Evolutionary conservation across 169 alveolate species (phyloP).

Genomic region (Plasmodium knowlesi): DNA sequence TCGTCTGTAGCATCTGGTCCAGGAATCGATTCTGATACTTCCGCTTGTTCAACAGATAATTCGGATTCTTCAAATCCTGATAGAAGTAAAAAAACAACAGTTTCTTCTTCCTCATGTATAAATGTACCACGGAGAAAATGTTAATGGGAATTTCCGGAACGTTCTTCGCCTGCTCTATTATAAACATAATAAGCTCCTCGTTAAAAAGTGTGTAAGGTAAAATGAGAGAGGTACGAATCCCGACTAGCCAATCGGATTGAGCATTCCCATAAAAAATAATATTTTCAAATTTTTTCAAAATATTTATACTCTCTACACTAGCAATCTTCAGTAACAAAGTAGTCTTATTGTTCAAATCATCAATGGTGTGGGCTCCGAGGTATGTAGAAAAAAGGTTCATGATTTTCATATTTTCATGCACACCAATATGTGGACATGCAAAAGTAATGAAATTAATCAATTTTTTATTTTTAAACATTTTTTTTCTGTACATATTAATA

Average conservation of each 20-base stretch:
- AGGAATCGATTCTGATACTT: constrained; percentile 42
- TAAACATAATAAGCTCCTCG: constrained; percentile 53
- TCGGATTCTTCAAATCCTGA: constrained; percentile 58
- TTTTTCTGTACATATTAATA: constrained; percentile 59
- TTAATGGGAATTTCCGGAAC: constrained; percentile 78
- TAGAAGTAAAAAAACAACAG: constrained; percentile 56
- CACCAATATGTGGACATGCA: constrained; percentile 86
- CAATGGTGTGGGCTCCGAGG: constrained; percentile 80
- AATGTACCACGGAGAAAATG: constrained; percentile 66
- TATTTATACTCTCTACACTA: constrained; percentile 71
- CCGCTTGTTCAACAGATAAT: constrained; percentile 26
- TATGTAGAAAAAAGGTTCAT: constrained; percentile 74
- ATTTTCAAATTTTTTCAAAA: constrained; percentile 76
- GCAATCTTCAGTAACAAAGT: constrained; percentile 75
- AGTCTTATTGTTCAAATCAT: constrained; percentile 82
- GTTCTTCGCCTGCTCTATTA: constrained; percentile 69
- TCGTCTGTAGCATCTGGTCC: constrained; percentile 61
- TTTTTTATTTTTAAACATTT: constrained; percentile 65
- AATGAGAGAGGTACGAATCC: constrained; percentile 83
- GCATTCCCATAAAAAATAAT: constrained; percentile 83
- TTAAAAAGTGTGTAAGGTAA: constrained; percentile 77
- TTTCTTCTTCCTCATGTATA: constrained; percentile 69
- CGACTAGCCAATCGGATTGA: constrained; percentile 84
- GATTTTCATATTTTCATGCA: constrained; percentile 78
- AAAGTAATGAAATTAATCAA: constrained; percentile 80